Conservation (phyloP, 495 filamentous ascomycete genomes). For the Tuber brumale region DNA sequence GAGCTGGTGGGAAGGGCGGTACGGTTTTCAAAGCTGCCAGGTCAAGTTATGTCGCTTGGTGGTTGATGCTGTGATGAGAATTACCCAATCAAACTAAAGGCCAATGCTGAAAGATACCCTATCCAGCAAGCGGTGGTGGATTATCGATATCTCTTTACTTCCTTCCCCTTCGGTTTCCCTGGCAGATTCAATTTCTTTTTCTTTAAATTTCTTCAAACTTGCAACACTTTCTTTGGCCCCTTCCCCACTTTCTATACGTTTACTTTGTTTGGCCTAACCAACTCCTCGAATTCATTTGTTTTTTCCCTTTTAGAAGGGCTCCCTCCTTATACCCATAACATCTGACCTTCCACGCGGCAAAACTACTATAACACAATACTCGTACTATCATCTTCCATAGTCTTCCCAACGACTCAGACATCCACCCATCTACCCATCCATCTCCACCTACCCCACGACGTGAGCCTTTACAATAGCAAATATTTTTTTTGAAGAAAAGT, state of each 20-base stretch:
- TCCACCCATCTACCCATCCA: neutral
- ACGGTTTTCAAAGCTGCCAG: neutral
- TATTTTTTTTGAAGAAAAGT: neutral
- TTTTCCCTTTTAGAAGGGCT: neutral
- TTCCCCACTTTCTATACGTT: neutral
- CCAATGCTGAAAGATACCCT: neutral
- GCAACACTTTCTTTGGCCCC: neutral
- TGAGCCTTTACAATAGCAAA: neutral
- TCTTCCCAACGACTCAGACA: neutral
- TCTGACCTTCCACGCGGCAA: neutral
- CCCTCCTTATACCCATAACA: neutral
- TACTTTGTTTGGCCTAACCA: neutral
- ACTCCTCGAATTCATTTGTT: neutral
- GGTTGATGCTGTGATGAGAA: constrained; percentile 3
- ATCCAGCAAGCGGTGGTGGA: neutral
- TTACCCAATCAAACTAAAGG: neutral
- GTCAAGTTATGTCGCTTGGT: neutral
- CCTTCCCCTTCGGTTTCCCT: neutral
- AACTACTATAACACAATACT: neutral
- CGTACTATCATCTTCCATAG: neutral
- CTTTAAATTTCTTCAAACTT: neutral
- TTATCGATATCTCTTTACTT: neutral
- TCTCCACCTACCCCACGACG: neutral
- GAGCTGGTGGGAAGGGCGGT: constrained; percentile 7
- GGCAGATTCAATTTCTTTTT: neutral